Base-by-base conservation (phyloP, 2,329 filamentous ascomycete genomes). In the Venturia aucupariae region DNA sequence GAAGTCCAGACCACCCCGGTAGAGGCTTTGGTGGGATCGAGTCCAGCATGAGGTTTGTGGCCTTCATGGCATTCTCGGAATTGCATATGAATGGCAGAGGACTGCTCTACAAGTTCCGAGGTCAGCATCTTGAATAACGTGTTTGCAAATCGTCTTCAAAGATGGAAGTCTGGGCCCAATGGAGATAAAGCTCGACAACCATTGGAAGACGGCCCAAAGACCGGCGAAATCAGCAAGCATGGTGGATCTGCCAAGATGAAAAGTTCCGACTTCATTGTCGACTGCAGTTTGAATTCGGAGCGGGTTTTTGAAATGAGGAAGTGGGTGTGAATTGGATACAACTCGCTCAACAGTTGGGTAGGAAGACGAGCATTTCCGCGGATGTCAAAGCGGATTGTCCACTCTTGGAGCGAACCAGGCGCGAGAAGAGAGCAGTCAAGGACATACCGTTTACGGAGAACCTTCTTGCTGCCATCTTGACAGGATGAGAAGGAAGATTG, bases 1-100 rank as follows among this genome's bases (percentile, higher is more conserved):
- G 88, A 91, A 68, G 88, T 92, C 93, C 93, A 97, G 68, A 97
- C 90, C 4, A 97, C 93, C 76, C 93, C 93, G 17, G 93, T 97
- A 19, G 90, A 95, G 55, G 91, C 89, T 75, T 92, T 86, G 67
- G 86, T 89, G 64, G 91, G 89, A 72, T 97, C 92, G 68, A 97
- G 87, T 10, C 51, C 63, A 66, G 92, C 91, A 75, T 97, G 92
- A 60, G 90, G 88, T 74, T 90, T 87, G 79, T 96, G 92, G 66
- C 92, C 92, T 76, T 94, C 90, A 77, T 96, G 92, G 68, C 90
- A 90, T 73, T 86, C 86, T 71, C 92, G 89, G 79, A 97, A 96
- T 74, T 95, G 89, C 68, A 88, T 85, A 77, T 97, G 92, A 72
- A 92, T 89, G 75, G 89, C 88, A 71, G 91, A 96, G 86, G 69